Conservation (phyloP, 2,329 filamentous ascomycete species). For the Botrytis medusae region DNA sequence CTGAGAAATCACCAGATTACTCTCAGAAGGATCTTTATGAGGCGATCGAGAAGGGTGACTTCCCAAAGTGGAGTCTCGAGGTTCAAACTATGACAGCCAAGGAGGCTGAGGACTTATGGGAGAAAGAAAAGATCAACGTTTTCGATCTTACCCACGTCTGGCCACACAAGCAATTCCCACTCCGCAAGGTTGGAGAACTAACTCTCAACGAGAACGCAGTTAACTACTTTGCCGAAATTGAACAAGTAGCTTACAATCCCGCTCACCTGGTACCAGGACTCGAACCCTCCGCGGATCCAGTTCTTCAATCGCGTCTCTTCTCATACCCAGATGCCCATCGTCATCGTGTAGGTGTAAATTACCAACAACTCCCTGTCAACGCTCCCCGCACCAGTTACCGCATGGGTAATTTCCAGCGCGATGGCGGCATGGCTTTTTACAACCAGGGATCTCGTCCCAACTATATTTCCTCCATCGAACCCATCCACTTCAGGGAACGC, state of each 20-base stretch:
- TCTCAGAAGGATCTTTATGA: slow-evolving; percentile 53
- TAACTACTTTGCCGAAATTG: slow-evolving; percentile 64
- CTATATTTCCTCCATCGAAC: slow-evolving; percentile 42
- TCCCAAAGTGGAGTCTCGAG: slow-evolving; percentile 55
- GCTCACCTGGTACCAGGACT: slow-evolving; percentile 64
- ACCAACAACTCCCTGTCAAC: slow-evolving; percentile 54
- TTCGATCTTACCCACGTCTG: slow-evolving; percentile 57
- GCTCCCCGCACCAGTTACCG: slow-evolving; percentile 29
- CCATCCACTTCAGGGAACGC: slow-evolving; percentile 37
- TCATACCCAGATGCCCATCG: slow-evolving; percentile 66
- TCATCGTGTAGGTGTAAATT: slow-evolving; percentile 57
- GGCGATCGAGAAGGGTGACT: slow-evolving; percentile 53
- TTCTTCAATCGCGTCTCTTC: slow-evolving; percentile 66
- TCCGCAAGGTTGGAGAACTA: slow-evolving; percentile 51
- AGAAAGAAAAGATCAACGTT: slow-evolving; percentile 45
- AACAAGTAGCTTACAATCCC: slow-evolving; percentile 67
- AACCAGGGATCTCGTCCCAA: slow-evolving; percentile 53
- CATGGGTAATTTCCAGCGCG: slow-evolving; percentile 41
- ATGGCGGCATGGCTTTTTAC: slow-evolving; percentile 41
- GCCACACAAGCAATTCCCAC: slow-evolving; percentile 49
- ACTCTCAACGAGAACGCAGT: slow-evolving; percentile 50
- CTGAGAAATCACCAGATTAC: slow-evolving; percentile 47
- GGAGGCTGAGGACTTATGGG: slow-evolving; percentile 49
- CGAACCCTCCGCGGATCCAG: slow-evolving; percentile 66
- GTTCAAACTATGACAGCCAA: slow-evolving; percentile 54